Evolutionary conservation across 1,284 basidiomycete species (phyloP), one percentile per base, ranked within the genome.

Genomic region (Leccinum griseonigrum): DNA sequence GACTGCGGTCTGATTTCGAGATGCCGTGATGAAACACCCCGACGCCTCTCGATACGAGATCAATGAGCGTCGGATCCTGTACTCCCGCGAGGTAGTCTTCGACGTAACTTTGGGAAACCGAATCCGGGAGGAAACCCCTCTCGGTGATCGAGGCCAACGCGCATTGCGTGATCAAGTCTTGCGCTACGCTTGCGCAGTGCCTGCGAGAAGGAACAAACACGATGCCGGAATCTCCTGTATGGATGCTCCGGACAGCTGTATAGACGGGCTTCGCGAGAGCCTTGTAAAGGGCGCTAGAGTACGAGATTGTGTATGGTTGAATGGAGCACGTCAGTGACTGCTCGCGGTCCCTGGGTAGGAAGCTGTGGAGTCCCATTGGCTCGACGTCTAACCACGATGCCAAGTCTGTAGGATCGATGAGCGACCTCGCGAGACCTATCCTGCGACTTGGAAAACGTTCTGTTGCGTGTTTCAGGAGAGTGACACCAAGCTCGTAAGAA

Each of bases 181-280:
- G 80, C 2, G 94, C 94, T 2, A 94, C 85, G 1, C 81, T 73
- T n/a, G 81, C 79, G 69, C 94, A 95, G 67, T 95, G 92, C n/a
- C 78, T 78, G 18, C 87, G 84, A 22, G 95, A 95, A 3, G 97
- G 93, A 0, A 97, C 92, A 73, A 99, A 97, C n/a, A 98, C 80
- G 65, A 99, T 84, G 0, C 89, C 83, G 0, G 46, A 48, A 48
- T 48, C 18, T 3, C 79, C 78, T 2, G 74, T 69, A 10, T 75
- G 68, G 3, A 75, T 76, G 13, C 77, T 74, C 52, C 74, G 76
- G 63, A 92, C 85, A 34, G 83, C 86, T 13, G 85, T 77, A 73
- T 97, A 94, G 0, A 90, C 88, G 4, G 97, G 95, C 74, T 96
- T 97, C 55, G 91, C 84, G 91, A 99, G 97, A 2, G 89, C 84